phyloP scores from a whole-genome alignment of 345 rosid genomes.

The Ceriops decandra region DNA sequence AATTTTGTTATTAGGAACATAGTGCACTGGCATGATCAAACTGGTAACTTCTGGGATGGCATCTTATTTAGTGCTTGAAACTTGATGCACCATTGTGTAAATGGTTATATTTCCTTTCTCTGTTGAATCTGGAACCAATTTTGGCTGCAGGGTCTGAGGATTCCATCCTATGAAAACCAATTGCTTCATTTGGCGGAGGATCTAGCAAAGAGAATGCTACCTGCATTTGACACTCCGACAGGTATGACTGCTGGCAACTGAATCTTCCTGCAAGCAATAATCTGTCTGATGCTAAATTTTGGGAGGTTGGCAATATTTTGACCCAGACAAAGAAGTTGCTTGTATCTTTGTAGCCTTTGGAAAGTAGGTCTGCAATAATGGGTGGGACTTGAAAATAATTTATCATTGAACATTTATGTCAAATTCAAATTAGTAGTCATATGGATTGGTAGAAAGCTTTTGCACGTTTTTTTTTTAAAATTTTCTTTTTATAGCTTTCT shows the following conservation, averaged over 20 bases:
- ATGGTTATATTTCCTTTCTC: background rate
- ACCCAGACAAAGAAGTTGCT: background rate
- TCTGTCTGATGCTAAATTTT: background rate
- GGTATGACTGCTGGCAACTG: slow-evolving; percentile 35
- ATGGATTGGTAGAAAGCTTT: background rate
- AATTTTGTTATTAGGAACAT: background rate
- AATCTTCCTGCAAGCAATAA: slow-evolving; percentile 1
- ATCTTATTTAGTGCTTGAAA: background rate
- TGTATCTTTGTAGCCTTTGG: background rate
- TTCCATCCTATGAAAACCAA: slow-evolving; percentile 75
- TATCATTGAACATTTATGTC: no score
- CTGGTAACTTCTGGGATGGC: background rate
- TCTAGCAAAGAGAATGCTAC: slow-evolving; percentile 74
- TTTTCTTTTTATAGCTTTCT: no score
- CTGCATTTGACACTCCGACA: slow-evolving; percentile 98
- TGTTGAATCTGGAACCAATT: background rate
- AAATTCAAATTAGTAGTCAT: no score
- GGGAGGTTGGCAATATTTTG: background rate
- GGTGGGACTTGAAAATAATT: background rate
- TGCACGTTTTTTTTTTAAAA: background rate
- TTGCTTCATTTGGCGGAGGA: slow-evolving; percentile 82
- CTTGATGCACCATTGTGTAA: background rate
- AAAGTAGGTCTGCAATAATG: background rate
- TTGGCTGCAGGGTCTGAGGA: slow-evolving; percentile 70
- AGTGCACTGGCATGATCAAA: background rate